A percentile compares a stretch with the other conserved stretches of the same genome.
These are phyloP conservation scores for Pseudopithomyces chartarum DNA, from an alignment of 2,329 filamentous ascomycete species.

Conservation along the genomic window DNA sequence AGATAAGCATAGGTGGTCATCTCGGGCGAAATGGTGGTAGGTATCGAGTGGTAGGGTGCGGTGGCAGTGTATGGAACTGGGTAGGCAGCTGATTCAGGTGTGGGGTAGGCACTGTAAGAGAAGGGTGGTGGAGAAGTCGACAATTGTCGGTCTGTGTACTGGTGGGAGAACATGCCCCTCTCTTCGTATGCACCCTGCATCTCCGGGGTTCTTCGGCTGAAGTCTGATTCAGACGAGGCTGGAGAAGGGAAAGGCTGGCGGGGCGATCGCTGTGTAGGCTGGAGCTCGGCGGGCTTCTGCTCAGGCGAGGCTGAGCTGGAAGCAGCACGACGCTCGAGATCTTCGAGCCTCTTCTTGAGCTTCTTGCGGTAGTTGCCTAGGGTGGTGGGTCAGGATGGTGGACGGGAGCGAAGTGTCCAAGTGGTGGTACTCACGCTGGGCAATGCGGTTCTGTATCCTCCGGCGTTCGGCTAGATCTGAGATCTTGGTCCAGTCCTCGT, in stretches of 20 bases:
- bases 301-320: slow-evolving; percentile 65
- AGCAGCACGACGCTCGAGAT: slow-evolving; percentile 78
- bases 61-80: slow-evolving; percentile 57
- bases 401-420: slow-evolving; percentile 7
- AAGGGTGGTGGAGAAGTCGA: slow-evolving; percentile 75
- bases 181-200: slow-evolving; percentile 60
- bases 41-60: slow-evolving; percentile 45
- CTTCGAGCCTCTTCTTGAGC: slow-evolving; percentile 86
- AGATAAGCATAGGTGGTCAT: slow-evolving; percentile 61
- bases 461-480: slow-evolving; percentile 93
- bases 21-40: slow-evolving; percentile 43
- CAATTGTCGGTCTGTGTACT: slow-evolving; percentile 70
- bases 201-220: slow-evolving; percentile 36
- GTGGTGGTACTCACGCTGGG: slow-evolving; percentile 76
- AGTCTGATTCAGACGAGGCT: slow-evolving; percentile 42
- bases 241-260: slow-evolving; percentile 44
- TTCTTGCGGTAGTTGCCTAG: slow-evolving; percentile 66
- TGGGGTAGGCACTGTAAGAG: slow-evolving; percentile 69
- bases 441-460: slow-evolving; percentile 96
- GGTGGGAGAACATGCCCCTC: slow-evolving; percentile 66
- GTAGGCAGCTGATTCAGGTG: slow-evolving; percentile 68
- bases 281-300: slow-evolving; percentile 60
- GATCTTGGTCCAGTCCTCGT: slow-evolving; percentile 99
- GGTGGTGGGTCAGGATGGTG: slow-evolving; percentile 51
- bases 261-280: slow-evolving; percentile 43